These are phyloP conservation scores for Hansfordia pulvinata DNA, from an alignment of 2,329 filamentous ascomycete genomes.

Conservation along the genomic window DNA sequence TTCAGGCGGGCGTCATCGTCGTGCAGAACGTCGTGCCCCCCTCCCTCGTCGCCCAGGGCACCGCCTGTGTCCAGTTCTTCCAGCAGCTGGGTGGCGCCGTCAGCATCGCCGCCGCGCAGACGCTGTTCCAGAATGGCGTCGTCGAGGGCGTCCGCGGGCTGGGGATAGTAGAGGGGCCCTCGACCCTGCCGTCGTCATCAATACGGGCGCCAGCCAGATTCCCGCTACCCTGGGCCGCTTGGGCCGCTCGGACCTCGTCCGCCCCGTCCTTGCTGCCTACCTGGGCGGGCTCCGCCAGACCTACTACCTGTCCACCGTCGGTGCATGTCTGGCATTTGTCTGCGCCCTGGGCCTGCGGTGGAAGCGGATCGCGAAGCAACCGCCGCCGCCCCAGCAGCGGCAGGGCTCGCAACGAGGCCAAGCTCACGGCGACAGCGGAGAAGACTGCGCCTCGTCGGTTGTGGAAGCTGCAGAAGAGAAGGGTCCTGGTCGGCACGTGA, in stretches of 20 bases:
- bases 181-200: constrained; percentile 32
- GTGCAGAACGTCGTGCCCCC: constrained; percentile 37
- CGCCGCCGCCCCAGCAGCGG: too few relatives aligned
- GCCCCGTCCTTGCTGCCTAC: constrained; percentile 31
- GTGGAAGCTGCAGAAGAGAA: too few relatives aligned
- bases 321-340: constrained; percentile 30
- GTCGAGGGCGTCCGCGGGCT: constrained; percentile 38
- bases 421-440: too few relatives aligned
- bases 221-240: constrained; percentile 25
- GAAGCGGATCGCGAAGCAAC: constrained; percentile 41
- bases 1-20: constrained; percentile 32
- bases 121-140: constrained; percentile 53
- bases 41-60: constrained; percentile 34
- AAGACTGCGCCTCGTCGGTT: too few relatives aligned
- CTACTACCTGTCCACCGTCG: constrained; percentile 37
- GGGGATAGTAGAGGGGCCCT: constrained; percentile 26
- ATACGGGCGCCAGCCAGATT: constrained; percentile 38
- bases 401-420: too few relatives aligned
- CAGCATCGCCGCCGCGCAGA: constrained; percentile 50
- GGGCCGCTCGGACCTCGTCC: constrained; percentile 24
- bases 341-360: constrained; percentile 29
- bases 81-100: constrained; percentile 53
- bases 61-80: constrained; percentile 43
- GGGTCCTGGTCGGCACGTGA: too few relatives aligned
- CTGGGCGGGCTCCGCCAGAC: constrained; percentile 33